Percentiles rank a stretch among this genome's conserved stretches.
Evolutionary conservation across 495 filamentous ascomycete species (phyloP).

Genomic region (Viridothelium virens): DNA sequence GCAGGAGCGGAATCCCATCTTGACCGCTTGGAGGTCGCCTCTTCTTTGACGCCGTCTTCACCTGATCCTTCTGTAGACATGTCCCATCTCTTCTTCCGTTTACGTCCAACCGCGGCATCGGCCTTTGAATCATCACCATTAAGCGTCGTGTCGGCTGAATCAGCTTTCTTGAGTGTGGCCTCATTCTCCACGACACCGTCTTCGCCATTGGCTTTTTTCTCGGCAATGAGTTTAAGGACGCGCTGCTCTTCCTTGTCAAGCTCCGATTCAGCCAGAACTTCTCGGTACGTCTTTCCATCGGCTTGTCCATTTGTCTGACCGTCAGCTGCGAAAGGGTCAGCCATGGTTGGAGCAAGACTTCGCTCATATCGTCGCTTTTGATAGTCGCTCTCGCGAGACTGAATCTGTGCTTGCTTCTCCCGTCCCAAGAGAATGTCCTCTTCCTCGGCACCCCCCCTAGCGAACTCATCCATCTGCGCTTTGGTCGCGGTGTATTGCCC

Average conservation of each 20-base stretch:
- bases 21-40: constrained; percentile 64
- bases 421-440: constrained; percentile 82
- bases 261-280: constrained; percentile 85
- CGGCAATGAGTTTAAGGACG: constrained; percentile 70
- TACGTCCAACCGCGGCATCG: constrained; percentile 54
- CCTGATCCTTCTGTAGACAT: constrained; percentile 48
- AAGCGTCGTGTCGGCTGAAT: constrained; percentile 61
- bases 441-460: constrained; percentile 76
- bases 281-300: constrained; percentile 74
- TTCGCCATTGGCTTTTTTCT: constrained; percentile 61
- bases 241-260: constrained; percentile 91
- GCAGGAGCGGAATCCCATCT: constrained; percentile 80
- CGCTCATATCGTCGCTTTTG: constrained; percentile 91
- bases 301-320: constrained; percentile 56
- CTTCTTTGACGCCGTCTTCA: constrained; percentile 33
- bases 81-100: constrained; percentile 94
- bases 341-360: constrained; percentile 72
- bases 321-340: constrained; percentile 78
- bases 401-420: constrained; percentile 83
- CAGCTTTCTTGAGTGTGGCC: constrained; percentile 61
- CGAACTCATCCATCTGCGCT: constrained; percentile 90
- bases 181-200: constrained; percentile 53
- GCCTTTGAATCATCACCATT: constrained; percentile 61
- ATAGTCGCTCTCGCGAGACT: constrained; percentile 91
- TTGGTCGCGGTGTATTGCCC: constrained; percentile 94